A percentile compares a stretch with the other conserved stretches of the same genome.
Conservation (phyloP, 192 early-diverging fungal species). For the Glomus cerebriforme region DNA sequence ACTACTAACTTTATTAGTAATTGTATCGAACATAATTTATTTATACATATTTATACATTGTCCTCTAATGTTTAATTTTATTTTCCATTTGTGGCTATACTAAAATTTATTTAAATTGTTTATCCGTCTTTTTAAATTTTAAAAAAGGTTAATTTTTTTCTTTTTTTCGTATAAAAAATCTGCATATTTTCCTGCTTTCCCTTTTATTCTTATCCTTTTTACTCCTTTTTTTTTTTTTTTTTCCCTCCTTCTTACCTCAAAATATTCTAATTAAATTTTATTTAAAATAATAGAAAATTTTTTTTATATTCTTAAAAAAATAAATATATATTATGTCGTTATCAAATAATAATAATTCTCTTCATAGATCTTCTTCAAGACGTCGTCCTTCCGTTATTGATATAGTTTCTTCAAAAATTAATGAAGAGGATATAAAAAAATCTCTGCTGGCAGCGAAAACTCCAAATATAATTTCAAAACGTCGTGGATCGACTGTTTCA, state of each 20-base stretch:
- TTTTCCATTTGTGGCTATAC: not conserved
- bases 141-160: not conserved
- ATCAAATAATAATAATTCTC: not conserved
- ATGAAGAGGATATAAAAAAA: slow-evolving; percentile 25
- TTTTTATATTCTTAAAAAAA: not conserved
- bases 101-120: not conserved
- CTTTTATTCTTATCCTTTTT: too few relatives aligned
- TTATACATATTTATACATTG: not conserved
- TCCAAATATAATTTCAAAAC: slow-evolving; percentile 28
- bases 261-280: too few relatives aligned
- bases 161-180: not conserved
- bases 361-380: not conserved
- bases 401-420: not conserved
- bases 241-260: too few relatives aligned
- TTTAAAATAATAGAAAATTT: not conserved
- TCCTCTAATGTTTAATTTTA: not conserved
- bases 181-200: too few relatives aligned
- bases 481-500: slow-evolving; percentile 31
- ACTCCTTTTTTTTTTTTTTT: too few relatives aligned
- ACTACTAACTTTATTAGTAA: too few relatives aligned
- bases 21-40: too few relatives aligned
- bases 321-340: not conserved
- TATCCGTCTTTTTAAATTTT: not conserved
- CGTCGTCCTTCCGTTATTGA: not conserved
- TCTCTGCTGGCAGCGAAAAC: slow-evolving; percentile 23